Conservation (phyloP, 148 eudicot genomes). For the Nyssa sinensis region DNA sequence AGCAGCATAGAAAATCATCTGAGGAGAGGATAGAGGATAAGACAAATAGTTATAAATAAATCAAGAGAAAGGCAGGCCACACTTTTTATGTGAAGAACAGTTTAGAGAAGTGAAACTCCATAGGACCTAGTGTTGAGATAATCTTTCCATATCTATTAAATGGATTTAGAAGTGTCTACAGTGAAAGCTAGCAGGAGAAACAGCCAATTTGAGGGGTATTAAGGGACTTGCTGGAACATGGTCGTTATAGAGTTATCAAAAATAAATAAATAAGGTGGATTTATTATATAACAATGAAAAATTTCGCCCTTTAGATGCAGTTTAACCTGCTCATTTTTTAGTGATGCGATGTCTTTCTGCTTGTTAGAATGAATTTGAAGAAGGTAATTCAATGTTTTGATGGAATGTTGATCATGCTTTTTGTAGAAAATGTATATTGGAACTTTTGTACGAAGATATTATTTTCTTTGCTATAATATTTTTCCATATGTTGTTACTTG, state of each 20-base stretch:
- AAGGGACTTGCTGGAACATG: no score
- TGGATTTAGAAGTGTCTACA: no score
- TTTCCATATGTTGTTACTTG: no score
- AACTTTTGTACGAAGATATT: not conserved
- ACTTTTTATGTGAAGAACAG: not conserved
- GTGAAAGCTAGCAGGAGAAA: no score
- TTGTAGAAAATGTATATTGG: not conserved
- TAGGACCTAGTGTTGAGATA: no score
- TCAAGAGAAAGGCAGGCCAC: not conserved
- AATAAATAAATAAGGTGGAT: not conserved
- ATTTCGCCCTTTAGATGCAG: not conserved
- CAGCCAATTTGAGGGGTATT: no score
- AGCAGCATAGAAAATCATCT: not conserved
- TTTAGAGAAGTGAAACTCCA: no score
- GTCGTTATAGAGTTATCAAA: no score
- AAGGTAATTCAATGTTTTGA: not conserved
- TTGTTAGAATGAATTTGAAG: not conserved
- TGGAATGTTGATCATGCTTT: not conserved
- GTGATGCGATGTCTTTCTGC: not conserved
- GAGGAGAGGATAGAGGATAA: slow-evolving; percentile 4
- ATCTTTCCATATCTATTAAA: no score
- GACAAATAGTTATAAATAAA: not conserved
- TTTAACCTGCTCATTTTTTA: not conserved
- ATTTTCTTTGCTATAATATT: not conserved
- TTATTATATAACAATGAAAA: not conserved